Base-by-base conservation (phyloP, 768 basidiomycete species). In the Lentinula aciculospora region DNA sequence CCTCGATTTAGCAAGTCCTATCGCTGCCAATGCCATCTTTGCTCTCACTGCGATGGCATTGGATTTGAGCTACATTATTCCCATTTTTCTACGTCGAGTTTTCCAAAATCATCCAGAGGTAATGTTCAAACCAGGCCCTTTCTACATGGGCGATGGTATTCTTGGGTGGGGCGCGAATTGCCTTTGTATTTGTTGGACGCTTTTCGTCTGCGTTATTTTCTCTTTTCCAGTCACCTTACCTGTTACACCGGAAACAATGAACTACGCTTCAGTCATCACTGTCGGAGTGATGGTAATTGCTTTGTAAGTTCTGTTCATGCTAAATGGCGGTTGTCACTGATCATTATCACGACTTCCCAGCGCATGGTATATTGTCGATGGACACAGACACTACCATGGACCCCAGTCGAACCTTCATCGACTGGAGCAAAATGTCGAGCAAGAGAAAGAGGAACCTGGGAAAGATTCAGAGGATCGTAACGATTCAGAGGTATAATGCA, bases 21-120 rank as follows among this genome's bases (percentile, higher is more conserved):
- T 88, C 49, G 89, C 91, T 4, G 86, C 87, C 17, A 84, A 84
- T 60, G 91, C 91, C 25, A 84, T 94, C 63, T 94, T 93, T 75
- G 84, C 87, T 3, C 78, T 94, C 64, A 88, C 85, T 1, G 87
- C 88, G 10, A 88, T 91, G 71, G 86, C 85, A 3, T 78, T 88
- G 36, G 89, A 93, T 68, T 64, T 86, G 58, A 87, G 86, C 63
- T 94, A 94, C 67, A 82, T 92, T 64, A 88, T 92, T 59, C 92
- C 91, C 3, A 91, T 94, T 63, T 81, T 85, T 67, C 76, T 86
- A 70, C 82, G 90, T 40, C 77, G 90, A 29, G 66, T 84, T 28
- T 90, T 78, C 69, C 72, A 77, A 61, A 77, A 83, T 56, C 91
- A 93, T 65, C 88, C 89, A 0, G 90, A 93, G 48, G 91, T 94